These are phyloP conservation scores for Blastobotrys illinoisensis DNA, from an alignment of 1,139 yeast genomes.

Conservation along the genomic window DNA sequence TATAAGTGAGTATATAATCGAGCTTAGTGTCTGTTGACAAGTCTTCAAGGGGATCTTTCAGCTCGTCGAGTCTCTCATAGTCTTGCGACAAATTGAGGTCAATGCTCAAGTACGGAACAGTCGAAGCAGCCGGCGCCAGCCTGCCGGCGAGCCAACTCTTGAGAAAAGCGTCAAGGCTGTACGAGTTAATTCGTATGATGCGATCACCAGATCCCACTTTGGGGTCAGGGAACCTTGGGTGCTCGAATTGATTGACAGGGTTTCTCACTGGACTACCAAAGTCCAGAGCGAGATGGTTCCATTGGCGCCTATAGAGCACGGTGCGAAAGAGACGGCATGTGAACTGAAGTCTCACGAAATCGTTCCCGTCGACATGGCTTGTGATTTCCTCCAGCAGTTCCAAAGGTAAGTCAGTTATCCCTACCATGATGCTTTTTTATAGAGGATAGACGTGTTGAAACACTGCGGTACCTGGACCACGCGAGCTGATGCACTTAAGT, in stretches of 20 bases:
- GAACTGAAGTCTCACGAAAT: slow-evolving; percentile 1
- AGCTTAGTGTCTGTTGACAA: background rate
- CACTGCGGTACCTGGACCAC: background rate
- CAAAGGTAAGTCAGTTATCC: slow-evolving; percentile 1
- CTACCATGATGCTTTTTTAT: background rate
- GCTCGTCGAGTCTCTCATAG: background rate
- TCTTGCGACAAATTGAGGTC: background rate
- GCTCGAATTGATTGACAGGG: background rate
- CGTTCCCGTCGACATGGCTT: background rate
- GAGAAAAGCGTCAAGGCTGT: background rate
- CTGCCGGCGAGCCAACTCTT: background rate
- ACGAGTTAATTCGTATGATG: background rate
- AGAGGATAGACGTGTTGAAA: background rate
- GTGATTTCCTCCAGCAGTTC: slow-evolving; percentile 5
- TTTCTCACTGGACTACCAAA: background rate
- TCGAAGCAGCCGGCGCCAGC: background rate
- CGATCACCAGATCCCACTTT: background rate
- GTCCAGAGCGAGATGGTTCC: slow-evolving; percentile 8
- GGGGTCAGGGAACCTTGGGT: background rate
- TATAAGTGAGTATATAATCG: background rate
- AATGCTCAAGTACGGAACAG: background rate
- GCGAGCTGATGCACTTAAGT: background rate
- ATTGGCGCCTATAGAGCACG: slow-evolving; percentile 3
- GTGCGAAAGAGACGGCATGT: background rate
- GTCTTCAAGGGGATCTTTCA: background rate